A percentile compares a stretch with the other conserved stretches of the same genome.
Evolutionary conservation across 805 yeast genomes (phyloP).

Genomic region (Jamesozyma piceae): DNA sequence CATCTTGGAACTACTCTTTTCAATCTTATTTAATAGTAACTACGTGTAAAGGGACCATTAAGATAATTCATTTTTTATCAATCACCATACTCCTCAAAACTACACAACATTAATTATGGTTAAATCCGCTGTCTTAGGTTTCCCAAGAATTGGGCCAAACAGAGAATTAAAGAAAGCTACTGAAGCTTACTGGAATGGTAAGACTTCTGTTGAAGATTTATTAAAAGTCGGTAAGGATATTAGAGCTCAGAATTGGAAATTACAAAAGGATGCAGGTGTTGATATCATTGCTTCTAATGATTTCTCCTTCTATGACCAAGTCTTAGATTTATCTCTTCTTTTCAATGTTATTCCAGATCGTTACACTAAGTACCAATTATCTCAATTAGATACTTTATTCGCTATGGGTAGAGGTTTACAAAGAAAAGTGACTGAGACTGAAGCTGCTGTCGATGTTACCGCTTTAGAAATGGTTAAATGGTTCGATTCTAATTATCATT

Average conservation of each 20-base stretch:
- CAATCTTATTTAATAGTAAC: too few species aligned
- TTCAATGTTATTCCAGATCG: conserved; percentile 96
- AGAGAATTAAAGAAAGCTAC: conserved; percentile 99
- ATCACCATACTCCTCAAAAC: not conserved
- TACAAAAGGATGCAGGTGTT: conserved; percentile 94
- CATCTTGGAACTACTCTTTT: too few species aligned
- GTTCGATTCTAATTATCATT: conserved; percentile 99
- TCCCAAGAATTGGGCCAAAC: conserved; percentile 99
- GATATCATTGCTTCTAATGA: conserved; percentile 96
- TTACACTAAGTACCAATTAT: conserved; percentile 77
- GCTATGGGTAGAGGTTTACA: conserved; percentile 99
- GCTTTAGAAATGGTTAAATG: conserved; percentile 99
- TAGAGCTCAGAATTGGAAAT: conserved; percentile 95
- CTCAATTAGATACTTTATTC: conserved; percentile 83
- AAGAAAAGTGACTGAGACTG: conserved; percentile 82
- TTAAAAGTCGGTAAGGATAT: conserved; percentile 88
- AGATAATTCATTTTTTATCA: not conserved
- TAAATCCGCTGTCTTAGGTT: conserved; percentile 94
- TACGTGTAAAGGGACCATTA: not conserved
- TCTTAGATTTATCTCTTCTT: conserved; percentile 80
- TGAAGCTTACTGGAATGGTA: conserved; percentile 98
- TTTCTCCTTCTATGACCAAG: conserved; percentile 97
- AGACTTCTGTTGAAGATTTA: conserved; percentile 77
- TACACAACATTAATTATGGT: conserved; percentile 52
- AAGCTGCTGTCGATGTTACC: conserved; percentile 91